A percentile compares a stretch with the other conserved stretches of the same genome.
phyloP scores from a whole-genome alignment of 2,329 filamentous ascomycete genomes.

The Didymella arachidicola region DNA sequence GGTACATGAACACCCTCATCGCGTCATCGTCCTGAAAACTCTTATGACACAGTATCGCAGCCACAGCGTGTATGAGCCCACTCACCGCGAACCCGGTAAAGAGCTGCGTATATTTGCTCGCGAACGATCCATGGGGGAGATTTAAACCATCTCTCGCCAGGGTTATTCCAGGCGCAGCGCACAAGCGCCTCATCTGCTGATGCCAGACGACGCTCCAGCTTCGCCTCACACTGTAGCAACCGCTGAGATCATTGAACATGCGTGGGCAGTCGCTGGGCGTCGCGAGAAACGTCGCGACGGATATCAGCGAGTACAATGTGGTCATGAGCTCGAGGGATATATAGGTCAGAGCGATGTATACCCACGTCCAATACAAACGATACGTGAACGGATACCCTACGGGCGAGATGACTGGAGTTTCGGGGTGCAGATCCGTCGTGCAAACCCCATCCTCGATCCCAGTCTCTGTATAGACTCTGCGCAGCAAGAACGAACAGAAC shows the following conservation, averaged over 20 bases:
- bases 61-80: conserved; percentile 26
- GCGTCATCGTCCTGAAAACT: conserved; percentile 28
- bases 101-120: conserved; percentile 42
- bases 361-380: conserved; percentile 28
- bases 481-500: conserved; percentile 23
- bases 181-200: conserved; percentile 34
- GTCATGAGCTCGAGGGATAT: conserved; percentile 24
- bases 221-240: conserved; percentile 30
- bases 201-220: conserved; percentile 41
- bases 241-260: conserved; percentile 31
- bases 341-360: conserved; percentile 33
- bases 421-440: conserved; percentile 26
- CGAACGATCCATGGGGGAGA: conserved; percentile 37
- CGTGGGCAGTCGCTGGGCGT: conserved; percentile 39
- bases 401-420: conserved; percentile 14
- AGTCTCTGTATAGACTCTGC: conserved; percentile 30
- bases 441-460: conserved; percentile 22
- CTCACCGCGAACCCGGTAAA: conserved; percentile 36
- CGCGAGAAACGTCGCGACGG: conserved; percentile 28
- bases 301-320: conserved; percentile 11
- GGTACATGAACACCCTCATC: conserved; percentile 31
- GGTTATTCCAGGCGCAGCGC: conserved; percentile 26
- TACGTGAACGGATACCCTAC: conserved; percentile 18
- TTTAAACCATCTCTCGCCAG: conserved; percentile 31
- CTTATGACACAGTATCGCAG: conserved; percentile 26